Evolutionary conservation across 495 filamentous ascomycete genomes (phyloP).

Genomic region (Symbiotaphrina buchneri): DNA sequence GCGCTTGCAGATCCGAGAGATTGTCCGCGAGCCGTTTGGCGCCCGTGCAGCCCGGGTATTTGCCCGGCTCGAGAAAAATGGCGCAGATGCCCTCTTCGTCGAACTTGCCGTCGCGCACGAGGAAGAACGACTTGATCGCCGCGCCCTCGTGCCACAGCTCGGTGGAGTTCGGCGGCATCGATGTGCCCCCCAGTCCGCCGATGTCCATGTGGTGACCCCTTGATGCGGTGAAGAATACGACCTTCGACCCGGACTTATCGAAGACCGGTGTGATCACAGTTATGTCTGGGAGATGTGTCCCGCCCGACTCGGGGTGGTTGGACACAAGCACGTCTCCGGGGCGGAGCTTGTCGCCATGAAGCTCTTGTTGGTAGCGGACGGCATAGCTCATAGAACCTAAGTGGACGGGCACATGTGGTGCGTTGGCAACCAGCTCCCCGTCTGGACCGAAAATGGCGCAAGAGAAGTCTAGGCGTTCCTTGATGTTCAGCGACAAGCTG

Average conservation of each 20-base stretch:
- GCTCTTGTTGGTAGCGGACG: slow-evolving; percentile 5
- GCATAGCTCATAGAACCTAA: slow-evolving; percentile 6
- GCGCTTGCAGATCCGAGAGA: slow-evolving; percentile 13
- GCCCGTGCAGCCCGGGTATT: slow-evolving; percentile 12
- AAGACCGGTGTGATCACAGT: slow-evolving; percentile 6
- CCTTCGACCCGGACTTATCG: slow-evolving; percentile 1
- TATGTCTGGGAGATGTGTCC: slow-evolving; percentile 6
- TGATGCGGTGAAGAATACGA: slow-evolving; percentile 12
- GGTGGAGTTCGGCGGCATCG: slow-evolving; percentile 11
- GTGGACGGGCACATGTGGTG: slow-evolving; percentile 6
- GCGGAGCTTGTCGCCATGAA: slow-evolving; percentile 2
- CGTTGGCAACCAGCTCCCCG: slow-evolving; percentile 6
- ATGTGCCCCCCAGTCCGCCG: slow-evolving; percentile 11
- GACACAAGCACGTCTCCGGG: slow-evolving; percentile 6
- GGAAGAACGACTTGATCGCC: slow-evolving; percentile 11
- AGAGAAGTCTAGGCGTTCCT: slow-evolving; percentile 6
- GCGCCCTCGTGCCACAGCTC: slow-evolving; percentile 14
- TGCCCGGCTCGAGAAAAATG: slow-evolving; percentile 11
- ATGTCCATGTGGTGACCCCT: slow-evolving; percentile 14
- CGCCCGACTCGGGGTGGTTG: slow-evolving; percentile 5
- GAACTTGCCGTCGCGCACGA: slow-evolving; percentile 11
- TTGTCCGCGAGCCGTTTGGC: slow-evolving; percentile 12
- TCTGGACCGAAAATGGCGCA: slow-evolving; percentile 5
- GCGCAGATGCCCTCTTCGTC: slow-evolving; percentile 13
- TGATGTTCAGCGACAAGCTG: slow-evolving; percentile 5